Evolutionary conservation across 1,284 basidiomycete genomes (phyloP).

Genomic region (Trametes versicolor): DNA sequence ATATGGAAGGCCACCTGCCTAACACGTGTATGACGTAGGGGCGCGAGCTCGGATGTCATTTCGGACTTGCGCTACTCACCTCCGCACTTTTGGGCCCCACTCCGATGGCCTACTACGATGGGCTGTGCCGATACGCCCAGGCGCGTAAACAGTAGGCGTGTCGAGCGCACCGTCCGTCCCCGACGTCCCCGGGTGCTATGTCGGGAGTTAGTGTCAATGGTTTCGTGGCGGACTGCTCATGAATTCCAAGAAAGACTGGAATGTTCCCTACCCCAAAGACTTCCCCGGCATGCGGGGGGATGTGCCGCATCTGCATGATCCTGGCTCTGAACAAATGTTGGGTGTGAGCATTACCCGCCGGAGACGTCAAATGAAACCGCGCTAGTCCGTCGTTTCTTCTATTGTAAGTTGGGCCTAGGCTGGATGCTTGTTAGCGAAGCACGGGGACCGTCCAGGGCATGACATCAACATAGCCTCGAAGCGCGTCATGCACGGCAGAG

Average conservation of each 20-base stretch:
- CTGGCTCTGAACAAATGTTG: background rate
- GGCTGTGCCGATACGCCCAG: background rate
- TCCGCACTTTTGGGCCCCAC: background rate
- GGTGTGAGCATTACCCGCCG: background rate
- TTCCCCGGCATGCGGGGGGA: constrained; percentile 8
- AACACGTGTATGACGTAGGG: constrained; percentile 29
- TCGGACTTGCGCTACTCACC: constrained; percentile 11
- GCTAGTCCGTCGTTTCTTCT: no score
- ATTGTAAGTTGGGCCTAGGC: no score
- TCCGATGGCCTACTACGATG: background rate
- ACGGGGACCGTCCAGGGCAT: no score
- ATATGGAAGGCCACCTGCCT: constrained; percentile 25
- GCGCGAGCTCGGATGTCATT: background rate
- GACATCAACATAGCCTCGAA: no score
- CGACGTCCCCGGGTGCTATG: no score
- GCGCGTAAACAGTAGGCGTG: background rate
- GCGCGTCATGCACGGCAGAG: no score
- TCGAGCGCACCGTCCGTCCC: no score
- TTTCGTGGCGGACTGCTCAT: background rate
- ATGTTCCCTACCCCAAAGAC: background rate
- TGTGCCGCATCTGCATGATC: constrained; percentile 23
- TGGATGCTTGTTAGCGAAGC: no score
- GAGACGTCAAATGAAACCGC: background rate
- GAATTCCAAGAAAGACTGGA: background rate
- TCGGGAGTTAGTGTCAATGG: background rate